Percentiles rank a stretch among this genome's conserved stretches.
These are phyloP conservation scores for Ceratocystis colombiana DNA, from an alignment of 2,329 filamentous ascomycete genomes.

Conservation along the genomic window DNA sequence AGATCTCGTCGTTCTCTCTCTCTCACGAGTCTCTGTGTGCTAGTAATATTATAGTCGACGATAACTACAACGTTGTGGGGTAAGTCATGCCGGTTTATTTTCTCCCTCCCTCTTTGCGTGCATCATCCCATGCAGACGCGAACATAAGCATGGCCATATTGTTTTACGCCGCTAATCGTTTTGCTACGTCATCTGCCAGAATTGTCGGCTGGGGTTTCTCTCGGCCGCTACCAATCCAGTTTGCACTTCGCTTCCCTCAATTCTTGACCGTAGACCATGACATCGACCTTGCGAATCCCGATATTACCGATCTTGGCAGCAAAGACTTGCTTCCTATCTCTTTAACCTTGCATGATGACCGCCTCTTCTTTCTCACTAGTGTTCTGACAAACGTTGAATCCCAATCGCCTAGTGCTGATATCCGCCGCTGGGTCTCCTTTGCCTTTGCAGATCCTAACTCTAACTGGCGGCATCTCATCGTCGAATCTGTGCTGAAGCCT, in stretches of 20 bases:
- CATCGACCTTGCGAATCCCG: not conserved
- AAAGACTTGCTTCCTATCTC: constrained; percentile 2
- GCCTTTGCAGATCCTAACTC: constrained; percentile 18
- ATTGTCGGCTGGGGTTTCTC: constrained; percentile 24
- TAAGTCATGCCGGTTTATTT: not conserved
- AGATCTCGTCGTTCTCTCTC: constrained; percentile 21
- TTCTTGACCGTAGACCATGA: constrained; percentile 19
- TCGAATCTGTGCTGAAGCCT: constrained; percentile 19
- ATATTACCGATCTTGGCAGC: not conserved
- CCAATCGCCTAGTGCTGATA: constrained; percentile 16
- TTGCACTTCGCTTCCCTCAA: constrained; percentile 21
- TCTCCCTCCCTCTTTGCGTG: not conserved
- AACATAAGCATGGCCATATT: not conserved
- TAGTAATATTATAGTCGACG: constrained; percentile 21
- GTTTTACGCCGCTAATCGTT: not conserved
- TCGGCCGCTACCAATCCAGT: constrained; percentile 19
- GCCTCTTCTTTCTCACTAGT: constrained; percentile 54
- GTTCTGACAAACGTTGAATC: constrained; percentile 80
- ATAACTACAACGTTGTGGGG: constrained; percentile 19
- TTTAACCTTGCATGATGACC: constrained; percentile 12
- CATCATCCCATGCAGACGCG: too few relatives aligned
- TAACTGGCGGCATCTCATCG: constrained; percentile 19
- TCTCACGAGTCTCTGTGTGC: constrained; percentile 21
- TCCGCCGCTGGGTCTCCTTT: constrained; percentile 24
- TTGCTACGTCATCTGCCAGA: not conserved